Conservation (phyloP, 208 protist genomes). For the Acanthamoeba lenticulata region DNA sequence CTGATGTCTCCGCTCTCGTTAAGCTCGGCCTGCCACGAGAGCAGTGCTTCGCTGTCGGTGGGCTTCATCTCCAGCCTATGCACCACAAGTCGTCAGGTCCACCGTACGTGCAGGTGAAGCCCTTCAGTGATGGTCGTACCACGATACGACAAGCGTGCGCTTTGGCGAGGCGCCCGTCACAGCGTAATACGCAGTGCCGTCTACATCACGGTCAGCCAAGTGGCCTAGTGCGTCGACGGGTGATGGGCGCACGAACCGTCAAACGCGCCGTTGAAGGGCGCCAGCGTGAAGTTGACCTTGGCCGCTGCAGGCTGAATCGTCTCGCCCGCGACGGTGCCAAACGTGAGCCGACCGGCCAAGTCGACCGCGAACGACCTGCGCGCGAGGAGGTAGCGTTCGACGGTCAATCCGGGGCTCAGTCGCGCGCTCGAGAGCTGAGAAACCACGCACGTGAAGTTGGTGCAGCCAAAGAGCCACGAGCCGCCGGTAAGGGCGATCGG, state of each 20-base stretch:
- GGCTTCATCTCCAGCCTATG: background rate
- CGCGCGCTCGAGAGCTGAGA: background rate
- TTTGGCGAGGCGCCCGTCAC: background rate
- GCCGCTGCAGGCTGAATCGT: background rate
- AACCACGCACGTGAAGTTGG: background rate
- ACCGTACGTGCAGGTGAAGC: too few relatives aligned
- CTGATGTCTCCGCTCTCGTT: background rate
- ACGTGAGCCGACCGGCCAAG: background rate
- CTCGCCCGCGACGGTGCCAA: background rate
- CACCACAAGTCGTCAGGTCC: background rate
- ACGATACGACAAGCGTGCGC: background rate
- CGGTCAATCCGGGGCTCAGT: background rate
- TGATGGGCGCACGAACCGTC: background rate
- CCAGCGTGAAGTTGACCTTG: constrained; percentile 9
- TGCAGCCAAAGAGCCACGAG: constrained; percentile 38
- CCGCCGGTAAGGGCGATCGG: background rate
- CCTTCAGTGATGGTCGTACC: too few relatives aligned
- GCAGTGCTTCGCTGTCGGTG: background rate
- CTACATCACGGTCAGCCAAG: background rate
- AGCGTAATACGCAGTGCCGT: background rate
- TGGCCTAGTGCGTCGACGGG: background rate
- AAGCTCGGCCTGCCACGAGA: constrained; percentile 30
- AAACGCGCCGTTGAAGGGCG: constrained; percentile 1
- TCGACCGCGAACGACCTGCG: constrained; percentile 2
- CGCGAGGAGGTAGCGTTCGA: background rate